A percentile compares a stretch with the other conserved stretches of the same genome.
phyloP scores from a whole-genome alignment of 2,329 filamentous ascomycete species.

The Talaromyces sp. region DNA sequence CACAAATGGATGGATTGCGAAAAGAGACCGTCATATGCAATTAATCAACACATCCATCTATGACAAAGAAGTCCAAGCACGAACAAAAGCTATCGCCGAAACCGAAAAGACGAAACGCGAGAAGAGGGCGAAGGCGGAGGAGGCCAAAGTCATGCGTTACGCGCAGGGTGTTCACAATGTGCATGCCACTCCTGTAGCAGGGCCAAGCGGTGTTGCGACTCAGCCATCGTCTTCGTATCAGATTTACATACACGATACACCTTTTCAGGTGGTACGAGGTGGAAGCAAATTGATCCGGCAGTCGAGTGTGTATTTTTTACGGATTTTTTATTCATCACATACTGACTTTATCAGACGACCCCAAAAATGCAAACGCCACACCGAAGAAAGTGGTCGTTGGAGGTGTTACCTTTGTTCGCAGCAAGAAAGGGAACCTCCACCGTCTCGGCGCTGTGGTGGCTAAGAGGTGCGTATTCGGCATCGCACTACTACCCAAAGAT shows the following conservation, averaged over 20 bases:
- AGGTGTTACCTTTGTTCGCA: slow-evolving; percentile 78
- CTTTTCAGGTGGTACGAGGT: slow-evolving; percentile 68
- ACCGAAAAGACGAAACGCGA: slow-evolving; percentile 48
- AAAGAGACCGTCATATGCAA: slow-evolving; percentile 73
- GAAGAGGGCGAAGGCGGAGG: slow-evolving; percentile 59
- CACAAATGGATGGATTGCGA: slow-evolving; percentile 62
- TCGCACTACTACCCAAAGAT: neutral
- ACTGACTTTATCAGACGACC: slow-evolving; percentile 54
- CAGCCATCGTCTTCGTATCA: slow-evolving; percentile 53
- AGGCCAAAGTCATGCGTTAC: slow-evolving; percentile 39
- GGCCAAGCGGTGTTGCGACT: slow-evolving; percentile 26
- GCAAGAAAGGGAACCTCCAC: slow-evolving; percentile 83
- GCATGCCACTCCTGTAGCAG: slow-evolving; percentile 17
- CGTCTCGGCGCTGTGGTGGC: slow-evolving; percentile 71
- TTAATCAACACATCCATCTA: slow-evolving; percentile 78
- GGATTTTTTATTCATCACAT: slow-evolving; percentile 18
- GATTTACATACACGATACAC: slow-evolving; percentile 66
- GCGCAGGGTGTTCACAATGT: slow-evolving; percentile 31
- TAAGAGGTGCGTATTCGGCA: slow-evolving; percentile 61
- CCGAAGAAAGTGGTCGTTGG: slow-evolving; percentile 71
- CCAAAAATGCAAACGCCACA: slow-evolving; percentile 61
- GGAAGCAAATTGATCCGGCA: slow-evolving; percentile 79
- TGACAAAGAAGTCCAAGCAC: slow-evolving; percentile 67
- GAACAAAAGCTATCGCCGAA: slow-evolving; percentile 68
- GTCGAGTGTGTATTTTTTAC: slow-evolving; percentile 55